A percentile compares a stretch with the other conserved stretches of the same genome.
Evolutionary conservation across 805 yeast genomes (phyloP).

Genomic region (Candida easanensis): DNA sequence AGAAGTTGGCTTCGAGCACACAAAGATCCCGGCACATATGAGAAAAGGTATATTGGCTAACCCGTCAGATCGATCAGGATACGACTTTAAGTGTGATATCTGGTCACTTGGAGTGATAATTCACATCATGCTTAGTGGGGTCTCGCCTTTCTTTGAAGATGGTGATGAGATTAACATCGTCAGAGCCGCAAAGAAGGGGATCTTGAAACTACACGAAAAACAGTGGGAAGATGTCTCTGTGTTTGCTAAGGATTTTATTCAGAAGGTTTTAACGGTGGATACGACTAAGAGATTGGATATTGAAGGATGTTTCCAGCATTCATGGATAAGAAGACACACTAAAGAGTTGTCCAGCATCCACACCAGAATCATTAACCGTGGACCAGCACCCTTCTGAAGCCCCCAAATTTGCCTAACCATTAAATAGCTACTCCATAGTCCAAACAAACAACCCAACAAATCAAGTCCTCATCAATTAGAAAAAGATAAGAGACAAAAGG

Average conservation of each 20-base stretch:
- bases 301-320: conserved; percentile 38
- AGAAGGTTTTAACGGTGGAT: conserved; percentile 36
- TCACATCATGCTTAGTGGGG: conserved; percentile 58
- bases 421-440: too few species aligned
- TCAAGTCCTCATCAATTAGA: too few species aligned
- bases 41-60: not conserved
- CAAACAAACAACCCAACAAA: too few species aligned
- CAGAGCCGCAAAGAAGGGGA: conserved; percentile 40
- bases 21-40: conserved; percentile 25
- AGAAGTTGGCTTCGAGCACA: conserved; percentile 50
- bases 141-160: conserved; percentile 59
- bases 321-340: conserved; percentile 46
- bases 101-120: conserved; percentile 68
- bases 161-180: conserved; percentile 41
- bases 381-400: not conserved
- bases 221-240: conserved; percentile 43
- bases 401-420: too few species aligned
- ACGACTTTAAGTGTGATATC: conserved; percentile 57
- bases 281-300: conserved; percentile 36
- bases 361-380: conserved; percentile 21
- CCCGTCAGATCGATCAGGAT: conserved; percentile 32
- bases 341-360: conserved; percentile 37
- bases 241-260: conserved; percentile 46
- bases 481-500: too few species aligned
- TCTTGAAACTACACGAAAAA: conserved; percentile 33